A percentile compares a stretch with the other conserved stretches of the same genome.
phyloP scores from a whole-genome alignment of 179 eudicot genomes.

The Camellia oleifera region DNA sequence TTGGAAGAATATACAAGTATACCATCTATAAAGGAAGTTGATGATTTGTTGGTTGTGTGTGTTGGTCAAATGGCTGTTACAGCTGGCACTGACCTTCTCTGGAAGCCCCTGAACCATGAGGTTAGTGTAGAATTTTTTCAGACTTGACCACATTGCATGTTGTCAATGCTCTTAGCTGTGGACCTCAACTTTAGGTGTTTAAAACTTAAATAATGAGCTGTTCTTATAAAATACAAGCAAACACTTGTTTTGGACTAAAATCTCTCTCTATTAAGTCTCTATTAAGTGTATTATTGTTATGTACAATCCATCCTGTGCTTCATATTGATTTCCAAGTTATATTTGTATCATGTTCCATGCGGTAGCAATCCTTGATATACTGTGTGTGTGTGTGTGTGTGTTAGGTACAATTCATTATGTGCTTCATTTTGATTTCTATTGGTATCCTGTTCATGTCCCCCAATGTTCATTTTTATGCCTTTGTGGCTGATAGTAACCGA shows the following conservation, averaged over 20 bases:
- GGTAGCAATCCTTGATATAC: neutral
- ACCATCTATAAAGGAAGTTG: constrained; percentile 69
- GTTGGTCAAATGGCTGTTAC: constrained; percentile 94
- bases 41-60: constrained; percentile 70
- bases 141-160: neutral
- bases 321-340: neutral
- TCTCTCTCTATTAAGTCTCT: neutral
- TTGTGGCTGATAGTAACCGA: too few species aligned
- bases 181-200: neutral
- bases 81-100: constrained; percentile 84
- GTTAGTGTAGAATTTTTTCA: constrained; percentile 34
- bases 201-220: neutral
- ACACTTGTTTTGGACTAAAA: neutral
- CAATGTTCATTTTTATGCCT: too few species aligned
- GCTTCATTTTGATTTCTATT: too few species aligned
- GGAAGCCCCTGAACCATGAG: constrained; percentile 95
- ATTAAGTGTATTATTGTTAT: neutral
- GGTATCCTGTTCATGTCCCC: too few species aligned
- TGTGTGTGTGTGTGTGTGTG: neutral
- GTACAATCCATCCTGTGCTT: neutral
- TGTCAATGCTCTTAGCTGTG: neutral
- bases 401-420: too few species aligned
- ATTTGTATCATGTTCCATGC: neutral
- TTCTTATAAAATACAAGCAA: neutral
- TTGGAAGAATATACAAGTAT: constrained; percentile 38